phyloP scores from a whole-genome alignment of 345 rosid genomes.

The Linum tenue region DNA sequence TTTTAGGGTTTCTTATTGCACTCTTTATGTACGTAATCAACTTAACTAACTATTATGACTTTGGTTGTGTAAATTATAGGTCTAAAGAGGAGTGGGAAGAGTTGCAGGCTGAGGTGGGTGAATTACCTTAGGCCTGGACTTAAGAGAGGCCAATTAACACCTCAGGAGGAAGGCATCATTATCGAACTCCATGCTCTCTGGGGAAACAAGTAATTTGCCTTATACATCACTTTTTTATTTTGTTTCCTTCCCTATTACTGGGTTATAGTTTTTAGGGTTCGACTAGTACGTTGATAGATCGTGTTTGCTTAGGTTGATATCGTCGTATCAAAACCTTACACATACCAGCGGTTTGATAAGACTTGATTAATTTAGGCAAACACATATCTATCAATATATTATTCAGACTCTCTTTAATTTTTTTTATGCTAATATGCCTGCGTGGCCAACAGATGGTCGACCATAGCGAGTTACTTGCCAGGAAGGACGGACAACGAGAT shows the following conservation, averaged over 20 bases:
- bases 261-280: no score
- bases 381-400: no score
- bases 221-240: not conserved
- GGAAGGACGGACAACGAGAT: slow-evolving; percentile 92
- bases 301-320: no score
- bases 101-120: slow-evolving; percentile 91
- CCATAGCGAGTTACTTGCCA: slow-evolving; percentile 81
- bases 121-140: slow-evolving; percentile 85
- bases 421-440: no score
- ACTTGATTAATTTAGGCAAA: no score
- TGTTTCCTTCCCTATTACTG: not conserved
- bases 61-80: slow-evolving; percentile 26
- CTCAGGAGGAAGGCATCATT: slow-evolving; percentile 78
- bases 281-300: no score
- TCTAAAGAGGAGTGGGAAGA: slow-evolving; percentile 72
- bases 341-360: no score
- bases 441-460: slow-evolving; percentile 55
- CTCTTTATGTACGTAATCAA: not conserved
- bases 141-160: slow-evolving; percentile 69
- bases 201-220: slow-evolving; percentile 70
- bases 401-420: no score
- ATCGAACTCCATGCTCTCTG: slow-evolving; percentile 72
- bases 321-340: no score
- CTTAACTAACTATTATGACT: not conserved
- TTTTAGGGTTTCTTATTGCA: not conserved